phyloP scores from a whole-genome alignment of 768 basidiomycete genomes.

The Astraeus odoratus region DNA sequence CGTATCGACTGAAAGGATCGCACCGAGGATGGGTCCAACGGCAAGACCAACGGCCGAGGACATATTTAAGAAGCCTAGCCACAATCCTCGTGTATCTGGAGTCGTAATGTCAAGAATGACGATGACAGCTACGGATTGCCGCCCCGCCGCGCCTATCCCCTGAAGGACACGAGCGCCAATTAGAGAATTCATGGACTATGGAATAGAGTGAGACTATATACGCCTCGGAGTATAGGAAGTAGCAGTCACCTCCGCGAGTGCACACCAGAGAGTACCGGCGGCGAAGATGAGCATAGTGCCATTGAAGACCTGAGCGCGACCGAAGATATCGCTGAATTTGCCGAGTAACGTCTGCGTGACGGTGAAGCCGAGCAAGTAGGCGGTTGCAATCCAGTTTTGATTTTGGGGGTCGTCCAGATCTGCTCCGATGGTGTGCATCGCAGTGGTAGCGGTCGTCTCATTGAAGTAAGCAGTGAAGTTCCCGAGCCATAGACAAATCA shows the following conservation, averaged over 20 bases:
- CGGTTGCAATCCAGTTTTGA: conserved; percentile 30
- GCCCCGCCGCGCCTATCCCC: conserved; percentile 31
- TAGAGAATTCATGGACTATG: conserved; percentile 29
- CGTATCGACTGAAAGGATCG: conserved; percentile 36
- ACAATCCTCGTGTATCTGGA: conserved; percentile 27
- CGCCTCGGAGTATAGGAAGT: background rate
- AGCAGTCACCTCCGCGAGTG: conserved; percentile 21
- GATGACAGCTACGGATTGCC: conserved; percentile 31
- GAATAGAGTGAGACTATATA: conserved; percentile 4
- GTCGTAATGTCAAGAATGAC: conserved; percentile 31
- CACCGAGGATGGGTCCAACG: conserved; percentile 41
- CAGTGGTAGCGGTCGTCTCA: conserved; percentile 28
- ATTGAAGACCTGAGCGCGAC: conserved; percentile 28
- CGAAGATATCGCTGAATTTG: conserved; percentile 30
- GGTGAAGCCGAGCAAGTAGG: conserved; percentile 30
- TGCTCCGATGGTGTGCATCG: conserved; percentile 29
- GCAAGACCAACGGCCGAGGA: conserved; percentile 38
- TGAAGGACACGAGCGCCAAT: conserved; percentile 29
- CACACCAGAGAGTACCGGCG: conserved; percentile 29
- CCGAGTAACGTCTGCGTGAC: conserved; percentile 31
- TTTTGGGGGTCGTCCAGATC: conserved; percentile 24
- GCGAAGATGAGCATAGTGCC: conserved; percentile 30
- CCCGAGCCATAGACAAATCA: conserved; percentile 28
- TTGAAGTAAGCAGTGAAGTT: conserved; percentile 32
- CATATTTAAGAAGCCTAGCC: conserved; percentile 31